phyloP scores from a whole-genome alignment of 176 grass and related monocot genomes.

The Juncus inflexus region DNA sequence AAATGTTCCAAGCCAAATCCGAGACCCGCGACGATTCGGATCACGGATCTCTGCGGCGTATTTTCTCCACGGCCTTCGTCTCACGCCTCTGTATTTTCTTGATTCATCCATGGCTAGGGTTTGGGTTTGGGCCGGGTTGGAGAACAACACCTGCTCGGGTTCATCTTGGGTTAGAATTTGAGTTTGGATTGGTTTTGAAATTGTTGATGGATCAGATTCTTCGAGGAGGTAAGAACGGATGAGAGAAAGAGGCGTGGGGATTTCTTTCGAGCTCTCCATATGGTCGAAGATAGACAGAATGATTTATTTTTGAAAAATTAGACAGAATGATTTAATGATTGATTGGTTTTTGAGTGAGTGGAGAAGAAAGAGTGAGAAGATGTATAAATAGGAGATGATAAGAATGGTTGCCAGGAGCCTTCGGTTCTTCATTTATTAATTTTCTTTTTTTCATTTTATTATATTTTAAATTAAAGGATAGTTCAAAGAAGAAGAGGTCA shows the following conservation, averaged over 20 bases:
- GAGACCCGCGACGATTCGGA: conserved; percentile 17
- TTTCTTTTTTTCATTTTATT: no score
- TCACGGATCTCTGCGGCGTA: conserved; percentile 12
- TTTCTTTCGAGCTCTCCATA: conserved; percentile 7
- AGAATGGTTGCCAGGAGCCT: not conserved
- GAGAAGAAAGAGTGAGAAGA: not conserved
- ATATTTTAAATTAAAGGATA: no score
- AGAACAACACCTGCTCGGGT: no score
- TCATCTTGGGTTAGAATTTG: not conserved
- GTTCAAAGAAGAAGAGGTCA: no score
- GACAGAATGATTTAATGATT: not conserved
- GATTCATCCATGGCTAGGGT: conserved; percentile 9
- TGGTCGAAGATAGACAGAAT: not conserved
- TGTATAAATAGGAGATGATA: conserved; percentile 9
- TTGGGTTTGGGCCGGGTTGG: not conserved
- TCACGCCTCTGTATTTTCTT: conserved; percentile 55
- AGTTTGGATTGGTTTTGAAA: not conserved
- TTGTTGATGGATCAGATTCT: not conserved
- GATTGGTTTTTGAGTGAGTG: conserved; percentile 6
- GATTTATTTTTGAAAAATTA: conserved; percentile 3
- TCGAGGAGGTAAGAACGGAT: conserved; percentile 20
- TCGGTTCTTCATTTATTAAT: not conserved
- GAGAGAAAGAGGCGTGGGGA: not conserved
- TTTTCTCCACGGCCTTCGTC: conserved; percentile 97
- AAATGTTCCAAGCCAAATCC: conserved; percentile 26